A percentile compares a stretch with the other conserved stretches of the same genome.
Evolutionary conservation across 1,284 basidiomycete genomes (phyloP).

Genomic region (Fereydounia khargensis): DNA sequence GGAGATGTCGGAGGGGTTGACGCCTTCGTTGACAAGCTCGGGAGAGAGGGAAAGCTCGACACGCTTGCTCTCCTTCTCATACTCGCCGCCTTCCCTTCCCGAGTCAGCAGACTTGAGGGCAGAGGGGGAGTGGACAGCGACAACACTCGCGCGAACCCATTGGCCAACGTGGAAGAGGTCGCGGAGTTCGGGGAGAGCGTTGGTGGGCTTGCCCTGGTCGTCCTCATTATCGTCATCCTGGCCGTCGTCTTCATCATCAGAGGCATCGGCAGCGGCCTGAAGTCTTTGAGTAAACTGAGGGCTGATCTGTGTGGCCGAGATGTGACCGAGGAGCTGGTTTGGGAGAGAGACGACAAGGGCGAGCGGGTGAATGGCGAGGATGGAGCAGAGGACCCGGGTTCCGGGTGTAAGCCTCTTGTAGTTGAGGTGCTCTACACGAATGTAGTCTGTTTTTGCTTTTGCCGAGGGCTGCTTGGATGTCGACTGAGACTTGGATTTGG

Average conservation of each 20-base stretch:
- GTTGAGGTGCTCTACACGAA: constrained; percentile 85
- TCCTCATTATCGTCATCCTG: constrained; percentile 54
- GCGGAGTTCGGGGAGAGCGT: constrained; percentile 44
- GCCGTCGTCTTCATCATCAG: constrained; percentile 63
- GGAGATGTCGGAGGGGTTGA: constrained; percentile 75
- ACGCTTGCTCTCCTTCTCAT: constrained; percentile 46
- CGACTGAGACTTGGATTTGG: constrained; percentile 10
- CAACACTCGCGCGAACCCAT: constrained; percentile 78
- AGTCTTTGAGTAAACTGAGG: constrained; percentile 71
- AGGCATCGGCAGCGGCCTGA: constrained; percentile 59
- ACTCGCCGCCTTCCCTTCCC: constrained; percentile 47
- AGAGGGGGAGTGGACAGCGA: constrained; percentile 64
- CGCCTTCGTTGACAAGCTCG: constrained; percentile 77
- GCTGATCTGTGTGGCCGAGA: constrained; percentile 94
- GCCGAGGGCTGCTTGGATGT: constrained; percentile 7
- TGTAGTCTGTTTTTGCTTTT: constrained; percentile 59
- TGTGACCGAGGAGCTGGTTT: constrained; percentile 88
- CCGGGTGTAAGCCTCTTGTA: constrained; percentile 88
- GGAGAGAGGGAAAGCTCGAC: constrained; percentile 88
- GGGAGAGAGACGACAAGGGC: constrained; percentile 89
- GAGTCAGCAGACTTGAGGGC: constrained; percentile 67
- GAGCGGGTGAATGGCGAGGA: constrained; percentile 82
- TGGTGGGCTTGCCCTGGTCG: constrained; percentile 6
- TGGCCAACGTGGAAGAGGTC: constrained; percentile 81
- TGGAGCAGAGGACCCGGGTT: constrained; percentile 81